Percentiles rank a stretch among this genome's conserved stretches.
Evolutionary conservation across 139 green algal genomes (phyloP).

Genomic region (Tetradesmus obliquus): DNA sequence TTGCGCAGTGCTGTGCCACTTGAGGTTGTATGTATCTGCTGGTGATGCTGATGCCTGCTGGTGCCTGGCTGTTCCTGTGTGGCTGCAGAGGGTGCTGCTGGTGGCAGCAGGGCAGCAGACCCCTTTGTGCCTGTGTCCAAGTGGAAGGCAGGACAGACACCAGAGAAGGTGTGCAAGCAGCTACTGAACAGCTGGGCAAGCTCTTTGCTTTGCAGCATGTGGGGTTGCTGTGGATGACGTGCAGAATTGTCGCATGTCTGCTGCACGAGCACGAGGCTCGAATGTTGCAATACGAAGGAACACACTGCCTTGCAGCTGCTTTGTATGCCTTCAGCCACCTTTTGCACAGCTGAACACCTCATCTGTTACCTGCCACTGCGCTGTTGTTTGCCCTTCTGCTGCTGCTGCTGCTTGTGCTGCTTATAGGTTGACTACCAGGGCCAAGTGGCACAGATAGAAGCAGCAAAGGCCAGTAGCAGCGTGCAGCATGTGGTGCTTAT

Average conservation of each 20-base stretch:
- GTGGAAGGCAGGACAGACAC: slow-evolving; percentile 35
- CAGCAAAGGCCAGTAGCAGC: slow-evolving; percentile 6
- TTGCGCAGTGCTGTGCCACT: no score
- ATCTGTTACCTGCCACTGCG: not conserved
- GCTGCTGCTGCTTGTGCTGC: not conserved
- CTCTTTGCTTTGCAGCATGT: no score
- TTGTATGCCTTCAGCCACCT: no score
- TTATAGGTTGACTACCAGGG: slow-evolving; percentile 32
- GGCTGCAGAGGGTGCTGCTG: not conserved
- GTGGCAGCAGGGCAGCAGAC: not conserved
- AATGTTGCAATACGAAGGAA: no score
- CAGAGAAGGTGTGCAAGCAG: not conserved
- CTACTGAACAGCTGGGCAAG: not conserved
- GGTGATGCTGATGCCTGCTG: not conserved
- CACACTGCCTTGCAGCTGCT: no score
- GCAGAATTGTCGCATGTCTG: not conserved
- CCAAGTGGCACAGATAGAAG: slow-evolving; percentile 30
- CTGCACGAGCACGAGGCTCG: not conserved
- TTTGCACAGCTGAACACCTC: not conserved
- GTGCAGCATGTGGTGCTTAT: slow-evolving; percentile 40
- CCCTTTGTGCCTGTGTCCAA: slow-evolving; percentile 42
- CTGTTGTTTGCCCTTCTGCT: not conserved
- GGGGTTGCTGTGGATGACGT: not conserved
- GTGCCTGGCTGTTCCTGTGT: not conserved
- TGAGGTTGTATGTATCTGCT: no score